Percentiles rank a stretch among this genome's conserved stretches.
phyloP scores from a whole-genome alignment of 805 yeast species.

The Nakazawaea ambrosiae region DNA sequence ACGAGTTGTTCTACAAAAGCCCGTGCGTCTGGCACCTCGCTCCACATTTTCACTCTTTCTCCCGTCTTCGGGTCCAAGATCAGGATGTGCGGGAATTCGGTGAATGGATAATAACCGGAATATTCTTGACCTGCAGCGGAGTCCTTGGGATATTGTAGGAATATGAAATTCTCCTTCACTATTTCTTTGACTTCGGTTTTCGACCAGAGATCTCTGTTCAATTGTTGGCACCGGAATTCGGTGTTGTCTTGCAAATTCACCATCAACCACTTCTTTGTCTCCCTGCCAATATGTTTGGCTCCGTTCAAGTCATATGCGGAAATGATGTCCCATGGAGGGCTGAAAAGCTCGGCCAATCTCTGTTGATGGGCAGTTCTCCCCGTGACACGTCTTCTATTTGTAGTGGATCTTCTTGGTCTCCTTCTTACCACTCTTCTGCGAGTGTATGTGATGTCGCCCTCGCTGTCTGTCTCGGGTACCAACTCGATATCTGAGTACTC shows the following conservation, averaged over 20 bases:
- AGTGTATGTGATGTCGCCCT: constrained; percentile 21
- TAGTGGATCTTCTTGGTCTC: constrained; percentile 18
- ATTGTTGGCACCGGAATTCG: constrained; percentile 81
- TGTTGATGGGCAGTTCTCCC: constrained; percentile 40
- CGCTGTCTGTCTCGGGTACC: constrained; percentile 14
- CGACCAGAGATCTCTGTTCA: constrained; percentile 94
- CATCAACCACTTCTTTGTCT: constrained; percentile 69
- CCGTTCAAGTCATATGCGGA: constrained; percentile 58
- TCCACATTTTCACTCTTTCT: constrained; percentile 77
- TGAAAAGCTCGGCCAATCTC: constrained; percentile 72
- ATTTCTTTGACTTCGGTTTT: constrained; percentile 53
- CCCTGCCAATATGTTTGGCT: constrained; percentile 65
- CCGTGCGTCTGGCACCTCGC: constrained; percentile 52
- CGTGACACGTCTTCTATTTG: constrained; percentile 26
- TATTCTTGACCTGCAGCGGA: constrained; percentile 70
- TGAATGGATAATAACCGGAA: constrained; percentile 62
- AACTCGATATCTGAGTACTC: constrained; percentile 30
- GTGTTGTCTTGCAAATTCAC: constrained; percentile 82
- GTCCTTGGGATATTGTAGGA: constrained; percentile 79
- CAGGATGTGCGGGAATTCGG: constrained; percentile 79
- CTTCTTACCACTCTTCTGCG: constrained; percentile 19
- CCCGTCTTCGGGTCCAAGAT: constrained; percentile 95
- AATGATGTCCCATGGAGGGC: constrained; percentile 93
- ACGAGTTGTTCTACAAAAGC: constrained; percentile 62
- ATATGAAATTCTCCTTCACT: constrained; percentile 65